Evolutionary conservation across 2,329 filamentous ascomycete species (phyloP).

Genomic region (Sporothrix variecibatus): DNA sequence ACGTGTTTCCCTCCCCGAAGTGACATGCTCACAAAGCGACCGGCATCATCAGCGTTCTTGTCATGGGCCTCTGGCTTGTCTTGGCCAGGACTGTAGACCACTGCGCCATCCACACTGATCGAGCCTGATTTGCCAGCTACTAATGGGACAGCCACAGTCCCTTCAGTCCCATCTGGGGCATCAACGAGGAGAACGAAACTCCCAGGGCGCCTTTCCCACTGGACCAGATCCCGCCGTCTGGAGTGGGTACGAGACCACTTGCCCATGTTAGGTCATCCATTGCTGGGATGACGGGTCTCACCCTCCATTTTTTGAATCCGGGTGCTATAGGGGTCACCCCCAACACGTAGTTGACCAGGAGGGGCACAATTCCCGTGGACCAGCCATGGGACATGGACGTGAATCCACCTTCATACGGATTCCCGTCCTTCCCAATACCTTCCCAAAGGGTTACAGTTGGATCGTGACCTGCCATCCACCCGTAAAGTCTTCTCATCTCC

Average conservation of each 20-base stretch:
- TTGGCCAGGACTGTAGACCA: conserved; percentile 35
- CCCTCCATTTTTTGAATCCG: conserved; percentile 46
- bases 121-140: not conserved
- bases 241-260: conserved; percentile 47
- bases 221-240: conserved; percentile 43
- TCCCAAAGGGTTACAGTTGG: conserved; percentile 54
- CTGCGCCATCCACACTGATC: conserved; percentile 31
- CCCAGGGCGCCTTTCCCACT: conserved; percentile 38
- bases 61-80: conserved; percentile 28
- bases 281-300: conserved; percentile 42
- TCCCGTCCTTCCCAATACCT: conserved; percentile 48
- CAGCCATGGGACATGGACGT: conserved; percentile 55
- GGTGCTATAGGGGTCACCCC: conserved; percentile 48
- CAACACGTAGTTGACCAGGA: conserved; percentile 49
- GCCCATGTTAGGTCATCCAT: conserved; percentile 45
- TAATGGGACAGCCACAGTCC: conserved; percentile 35
- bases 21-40: conserved; percentile 24
- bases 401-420: conserved; percentile 48
- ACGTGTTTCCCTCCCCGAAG: conserved; percentile 27
- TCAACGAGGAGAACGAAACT: conserved; percentile 37
- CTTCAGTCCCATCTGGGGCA: conserved; percentile 38
- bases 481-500: conserved; percentile 50
- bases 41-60: conserved; percentile 33
- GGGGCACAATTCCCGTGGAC: conserved; percentile 53
- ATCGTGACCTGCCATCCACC: conserved; percentile 52